A percentile compares a stretch with the other conserved stretches of the same genome.
Evolutionary conservation across 768 basidiomycete species (phyloP).

Genomic region (Lentinula sp.): DNA sequence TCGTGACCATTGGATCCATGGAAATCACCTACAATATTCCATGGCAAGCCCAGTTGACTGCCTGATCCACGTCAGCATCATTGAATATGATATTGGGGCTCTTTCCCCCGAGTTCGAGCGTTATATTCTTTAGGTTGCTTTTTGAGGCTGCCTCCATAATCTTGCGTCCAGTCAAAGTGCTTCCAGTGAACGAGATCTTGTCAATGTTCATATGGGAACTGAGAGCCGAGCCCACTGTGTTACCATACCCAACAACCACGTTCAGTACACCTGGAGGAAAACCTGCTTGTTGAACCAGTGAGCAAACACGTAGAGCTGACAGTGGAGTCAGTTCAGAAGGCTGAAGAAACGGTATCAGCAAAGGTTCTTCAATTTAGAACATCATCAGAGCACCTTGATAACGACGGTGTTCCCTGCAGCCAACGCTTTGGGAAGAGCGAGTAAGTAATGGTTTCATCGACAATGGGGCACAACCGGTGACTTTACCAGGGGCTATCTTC

Average conservation of each 20-base stretch:
- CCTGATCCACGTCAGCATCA: constrained; percentile 66
- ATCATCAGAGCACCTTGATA: constrained; percentile 19
- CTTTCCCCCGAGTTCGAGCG: constrained; percentile 1
- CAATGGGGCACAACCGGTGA: too few species aligned
- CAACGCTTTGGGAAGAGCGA: constrained; percentile 28
- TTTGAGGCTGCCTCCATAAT: constrained; percentile 75
- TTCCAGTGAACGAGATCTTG: constrained; percentile 85
- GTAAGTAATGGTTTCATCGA: not conserved
- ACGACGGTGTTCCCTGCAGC: constrained; percentile 57
- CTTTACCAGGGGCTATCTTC: constrained; percentile 43
- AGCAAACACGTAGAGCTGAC: constrained; percentile 36
- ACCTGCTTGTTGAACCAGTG: constrained; percentile 47
- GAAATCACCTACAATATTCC: constrained; percentile 61
- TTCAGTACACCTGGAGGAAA: constrained; percentile 60
- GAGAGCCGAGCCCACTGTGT: constrained; percentile 65
- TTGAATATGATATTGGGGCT: constrained; percentile 43
- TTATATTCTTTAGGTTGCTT: constrained; percentile 80
- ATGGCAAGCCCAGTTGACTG: constrained; percentile 64
- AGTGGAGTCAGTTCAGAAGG: constrained; percentile 57
- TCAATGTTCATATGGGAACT: constrained; percentile 60
- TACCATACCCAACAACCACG: constrained; percentile 66
- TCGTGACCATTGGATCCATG: not conserved
- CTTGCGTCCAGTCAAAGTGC: constrained; percentile 71
- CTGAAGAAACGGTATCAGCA: constrained; percentile 4
- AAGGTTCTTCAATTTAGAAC: not conserved